Percentiles rank a stretch among this genome's conserved stretches.
phyloP scores from a whole-genome alignment of 2,329 filamentous ascomycete species.

The Cladosporium sp. region DNA sequence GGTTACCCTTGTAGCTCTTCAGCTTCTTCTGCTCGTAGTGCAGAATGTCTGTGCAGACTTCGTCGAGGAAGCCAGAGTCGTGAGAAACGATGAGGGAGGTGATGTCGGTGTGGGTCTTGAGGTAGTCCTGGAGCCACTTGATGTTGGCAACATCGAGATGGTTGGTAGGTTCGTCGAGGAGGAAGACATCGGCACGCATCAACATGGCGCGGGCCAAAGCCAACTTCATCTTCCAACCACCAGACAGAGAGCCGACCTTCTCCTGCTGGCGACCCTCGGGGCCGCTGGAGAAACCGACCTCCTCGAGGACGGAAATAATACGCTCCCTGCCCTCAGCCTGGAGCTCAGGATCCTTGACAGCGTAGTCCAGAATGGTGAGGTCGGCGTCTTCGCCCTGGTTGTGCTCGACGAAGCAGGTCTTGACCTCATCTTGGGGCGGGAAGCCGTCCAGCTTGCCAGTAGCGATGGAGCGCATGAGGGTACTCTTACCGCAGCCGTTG shows the following conservation, averaged over 20 bases:
- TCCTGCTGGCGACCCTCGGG: conserved; percentile 86
- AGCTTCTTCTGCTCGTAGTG: conserved; percentile 99
- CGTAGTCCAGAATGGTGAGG: conserved; percentile 91
- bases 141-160: conserved; percentile 96
- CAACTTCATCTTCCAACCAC: conserved; percentile 99
- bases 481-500: conserved; percentile 98
- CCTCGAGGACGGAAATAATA: conserved; percentile 79
- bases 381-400: conserved; percentile 98
- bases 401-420: conserved; percentile 98
- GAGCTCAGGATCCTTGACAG: conserved; percentile 84
- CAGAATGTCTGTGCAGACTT: conserved; percentile 97
- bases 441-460: conserved; percentile 97
- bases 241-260: conserved; percentile 90
- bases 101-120: conserved; percentile 94
- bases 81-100: conserved; percentile 97
- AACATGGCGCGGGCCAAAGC: conserved; percentile 95
- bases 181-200: conserved; percentile 90
- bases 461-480: conserved; percentile 94
- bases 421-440: conserved; percentile 85
- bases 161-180: conserved; percentile 98
- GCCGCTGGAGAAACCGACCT: conserved; percentile 91
- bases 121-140: conserved; percentile 91
- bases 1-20: conserved; percentile 78
- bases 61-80: conserved; percentile 96
- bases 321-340: conserved; percentile 75